Evolutionary conservation across 2,329 filamentous ascomycete species (phyloP).

Genomic region (Penicillium nordicum): DNA sequence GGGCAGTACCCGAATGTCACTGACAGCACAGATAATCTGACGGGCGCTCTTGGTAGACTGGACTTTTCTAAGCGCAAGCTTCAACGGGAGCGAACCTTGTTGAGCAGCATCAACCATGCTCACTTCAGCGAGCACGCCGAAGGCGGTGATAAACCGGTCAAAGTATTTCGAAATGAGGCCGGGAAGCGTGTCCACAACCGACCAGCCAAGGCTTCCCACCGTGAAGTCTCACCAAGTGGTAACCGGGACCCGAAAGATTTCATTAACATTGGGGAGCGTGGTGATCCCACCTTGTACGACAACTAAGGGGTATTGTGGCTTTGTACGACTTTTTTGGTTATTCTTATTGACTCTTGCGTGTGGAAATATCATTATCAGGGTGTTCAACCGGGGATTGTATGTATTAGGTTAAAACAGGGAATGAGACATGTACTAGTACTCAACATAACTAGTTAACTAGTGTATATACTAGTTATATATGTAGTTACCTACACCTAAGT

Average conservation of each 20-base stretch:
- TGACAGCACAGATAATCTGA: conserved; percentile 89
- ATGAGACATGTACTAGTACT: neutral
- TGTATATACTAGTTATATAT: no score
- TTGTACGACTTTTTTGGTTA: neutral
- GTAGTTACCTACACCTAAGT: no score
- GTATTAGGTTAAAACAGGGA: neutral
- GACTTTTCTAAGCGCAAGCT: conserved; percentile 81
- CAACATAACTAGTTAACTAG: no score
- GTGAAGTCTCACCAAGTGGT: conserved; percentile 64
- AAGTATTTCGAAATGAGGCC: conserved; percentile 70
- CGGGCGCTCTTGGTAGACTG: conserved; percentile 76
- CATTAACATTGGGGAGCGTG: conserved; percentile 78
- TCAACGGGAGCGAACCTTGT: conserved; percentile 75
- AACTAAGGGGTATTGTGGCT: conserved; percentile 35
- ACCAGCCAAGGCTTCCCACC: conserved; percentile 30
- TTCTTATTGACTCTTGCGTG: conserved; percentile 1
- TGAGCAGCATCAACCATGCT: conserved; percentile 78
- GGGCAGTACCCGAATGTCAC: conserved; percentile 58
- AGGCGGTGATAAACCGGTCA: conserved; percentile 59
- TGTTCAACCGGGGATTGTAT: neutral
- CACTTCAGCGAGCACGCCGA: conserved; percentile 57
- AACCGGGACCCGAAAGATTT: conserved; percentile 71
- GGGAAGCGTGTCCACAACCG: conserved; percentile 46
- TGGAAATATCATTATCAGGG: neutral
- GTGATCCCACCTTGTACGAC: conserved; percentile 73